Evolutionary conservation across 768 basidiomycete genomes (phyloP).

Genomic region (Rubroboletus satanas): DNA sequence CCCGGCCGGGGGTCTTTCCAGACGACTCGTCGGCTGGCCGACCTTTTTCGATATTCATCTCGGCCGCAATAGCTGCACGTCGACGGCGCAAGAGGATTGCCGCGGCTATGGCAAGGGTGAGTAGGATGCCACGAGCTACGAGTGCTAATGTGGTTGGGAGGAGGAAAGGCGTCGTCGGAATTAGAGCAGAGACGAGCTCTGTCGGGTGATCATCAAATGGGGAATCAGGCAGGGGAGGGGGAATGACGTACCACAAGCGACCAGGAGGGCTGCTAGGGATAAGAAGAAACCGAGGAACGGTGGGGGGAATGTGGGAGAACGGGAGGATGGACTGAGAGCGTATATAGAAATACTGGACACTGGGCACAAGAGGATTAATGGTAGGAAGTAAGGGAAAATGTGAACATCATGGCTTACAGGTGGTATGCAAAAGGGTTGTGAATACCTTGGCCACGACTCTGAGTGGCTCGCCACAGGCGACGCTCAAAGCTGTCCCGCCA

Average conservation of each 20-base stretch:
- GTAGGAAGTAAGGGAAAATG: background rate
- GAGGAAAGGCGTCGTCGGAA: constrained; percentile 24
- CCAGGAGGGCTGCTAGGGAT: constrained; percentile 19
- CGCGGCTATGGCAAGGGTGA: constrained; percentile 14
- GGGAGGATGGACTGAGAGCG: constrained; percentile 14
- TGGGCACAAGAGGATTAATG: constrained; percentile 2
- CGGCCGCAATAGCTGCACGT: background rate
- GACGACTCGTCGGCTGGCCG: background rate
- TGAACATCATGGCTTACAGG: constrained; percentile 14
- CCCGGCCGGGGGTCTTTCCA: constrained; percentile 10
- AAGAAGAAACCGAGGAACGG: constrained; percentile 14
- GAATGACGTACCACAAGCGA: constrained; percentile 26
- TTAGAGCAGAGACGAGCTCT: constrained; percentile 27
- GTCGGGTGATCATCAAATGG: background rate
- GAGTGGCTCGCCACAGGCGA: constrained; percentile 15
- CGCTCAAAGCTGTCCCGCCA: constrained; percentile 18
- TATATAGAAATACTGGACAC: constrained; percentile 28
- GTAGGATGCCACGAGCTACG: constrained; percentile 19
- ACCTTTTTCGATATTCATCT: constrained; percentile 17
- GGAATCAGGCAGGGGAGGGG: background rate
- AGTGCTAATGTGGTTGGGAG: constrained; percentile 25
- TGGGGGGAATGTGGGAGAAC: constrained; percentile 1
- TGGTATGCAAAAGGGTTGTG: constrained; percentile 17
- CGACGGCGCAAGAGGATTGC: constrained; percentile 5
- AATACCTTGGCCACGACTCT: constrained; percentile 15